Conservation (phyloP, 1,284 basidiomycete genomes). For the Erythrobasidium hasegawianum region DNA sequence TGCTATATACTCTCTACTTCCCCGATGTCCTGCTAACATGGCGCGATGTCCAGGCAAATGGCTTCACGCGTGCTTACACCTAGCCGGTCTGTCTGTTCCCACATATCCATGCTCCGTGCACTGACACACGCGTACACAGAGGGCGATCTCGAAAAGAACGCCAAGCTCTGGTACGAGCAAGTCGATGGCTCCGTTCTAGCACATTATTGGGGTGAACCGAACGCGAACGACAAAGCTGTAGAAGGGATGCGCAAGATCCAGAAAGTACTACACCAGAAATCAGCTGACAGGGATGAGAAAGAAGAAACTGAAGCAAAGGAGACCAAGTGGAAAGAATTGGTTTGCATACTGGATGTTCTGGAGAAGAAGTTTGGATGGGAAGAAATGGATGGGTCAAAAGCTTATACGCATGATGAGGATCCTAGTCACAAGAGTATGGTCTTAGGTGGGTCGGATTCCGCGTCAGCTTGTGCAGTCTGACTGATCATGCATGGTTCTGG, state of each 20-base stretch:
- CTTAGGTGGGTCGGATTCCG: slow-evolving; percentile 7
- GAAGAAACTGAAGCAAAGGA: slow-evolving; percentile 9
- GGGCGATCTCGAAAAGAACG: slow-evolving; percentile 34
- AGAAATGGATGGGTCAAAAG: slow-evolving; percentile 21
- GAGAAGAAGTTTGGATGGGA: slow-evolving; percentile 34
- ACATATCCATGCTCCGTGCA: no score
- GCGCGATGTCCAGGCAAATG: slow-evolving; percentile 25
- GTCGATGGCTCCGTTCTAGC: slow-evolving; percentile 19
- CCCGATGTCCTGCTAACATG: not conserved
- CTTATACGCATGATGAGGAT: slow-evolving; percentile 34
- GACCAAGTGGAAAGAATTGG: slow-evolving; percentile 34
- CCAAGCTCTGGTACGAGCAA: slow-evolving; percentile 37
- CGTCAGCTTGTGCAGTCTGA: no score
- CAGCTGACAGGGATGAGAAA: not conserved
- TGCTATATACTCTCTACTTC: not conserved
- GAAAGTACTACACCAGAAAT: not conserved
- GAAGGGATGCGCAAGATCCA: slow-evolving; percentile 5
- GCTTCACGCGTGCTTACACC: slow-evolving; percentile 36
- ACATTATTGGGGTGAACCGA: slow-evolving; percentile 13
- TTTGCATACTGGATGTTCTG: slow-evolving; percentile 21
- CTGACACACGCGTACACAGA: no score
- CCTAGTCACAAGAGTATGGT: slow-evolving; percentile 32
- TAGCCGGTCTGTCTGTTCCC: slow-evolving; percentile 14
- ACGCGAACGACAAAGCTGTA: slow-evolving; percentile 8
- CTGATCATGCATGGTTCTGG: no score